Conservation (phyloP, 75 land plant species). For the Selaginella tamariscina region DNA sequence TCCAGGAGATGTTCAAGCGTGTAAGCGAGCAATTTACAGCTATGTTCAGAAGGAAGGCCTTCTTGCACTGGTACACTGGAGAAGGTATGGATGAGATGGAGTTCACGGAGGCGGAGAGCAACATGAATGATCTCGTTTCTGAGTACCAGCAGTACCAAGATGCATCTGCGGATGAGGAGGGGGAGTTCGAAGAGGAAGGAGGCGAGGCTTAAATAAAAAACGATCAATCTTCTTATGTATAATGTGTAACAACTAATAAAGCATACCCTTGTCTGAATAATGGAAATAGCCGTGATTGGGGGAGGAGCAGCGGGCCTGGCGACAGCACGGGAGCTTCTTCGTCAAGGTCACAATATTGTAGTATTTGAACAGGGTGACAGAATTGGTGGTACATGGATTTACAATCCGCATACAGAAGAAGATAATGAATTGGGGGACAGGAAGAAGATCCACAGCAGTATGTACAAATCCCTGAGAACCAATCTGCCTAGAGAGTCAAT, state of each 20-base stretch:
- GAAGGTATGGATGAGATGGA: slow-evolving; percentile 60
- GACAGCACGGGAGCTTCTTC: slow-evolving; percentile 51
- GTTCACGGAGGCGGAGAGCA: slow-evolving; percentile 56
- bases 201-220: slow-evolving; percentile 15
- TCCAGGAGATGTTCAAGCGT: slow-evolving; percentile 9
- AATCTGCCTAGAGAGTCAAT: slow-evolving; percentile 71
- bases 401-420: slow-evolving; percentile 45
- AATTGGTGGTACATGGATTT: slow-evolving; percentile 78
- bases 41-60: slow-evolving; percentile 8
- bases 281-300: slow-evolving; percentile 89
- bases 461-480: slow-evolving; percentile 64
- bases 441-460: slow-evolving; percentile 42
- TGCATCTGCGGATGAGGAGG: slow-evolving; percentile 38
- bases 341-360: slow-evolving; percentile 48
- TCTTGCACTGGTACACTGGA: slow-evolving; percentile 37
- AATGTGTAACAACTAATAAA: no score
- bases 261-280: no score
- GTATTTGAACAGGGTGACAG: slow-evolving; percentile 42
- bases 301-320: slow-evolving; percentile 78
- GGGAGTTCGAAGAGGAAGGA: slow-evolving; percentile 32
- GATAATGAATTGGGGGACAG: slow-evolving; percentile 27
- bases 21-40: slow-evolving; percentile 10
- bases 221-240: no score
- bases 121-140: slow-evolving; percentile 14
- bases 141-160: slow-evolving; percentile 45